A percentile compares a stretch with the other conserved stretches of the same genome.
Evolutionary conservation across 306 rosid species (phyloP).

Genomic region (Nissolia schottii): DNA sequence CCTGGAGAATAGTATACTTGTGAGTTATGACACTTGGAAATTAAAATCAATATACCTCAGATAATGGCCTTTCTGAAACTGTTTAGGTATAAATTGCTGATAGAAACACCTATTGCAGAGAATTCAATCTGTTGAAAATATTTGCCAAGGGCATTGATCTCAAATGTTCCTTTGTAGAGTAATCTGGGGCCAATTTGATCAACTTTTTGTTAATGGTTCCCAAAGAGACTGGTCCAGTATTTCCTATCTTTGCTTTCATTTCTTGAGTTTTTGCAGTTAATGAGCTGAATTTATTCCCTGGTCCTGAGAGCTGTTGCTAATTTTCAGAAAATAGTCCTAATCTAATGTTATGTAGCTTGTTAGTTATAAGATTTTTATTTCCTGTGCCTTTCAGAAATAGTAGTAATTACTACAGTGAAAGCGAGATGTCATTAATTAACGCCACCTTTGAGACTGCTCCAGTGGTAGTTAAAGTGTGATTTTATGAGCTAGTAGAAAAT

Average conservation of each 20-base stretch:
- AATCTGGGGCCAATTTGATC: neutral
- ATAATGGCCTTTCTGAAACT: neutral
- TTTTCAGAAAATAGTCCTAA: neutral
- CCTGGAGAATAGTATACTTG: neutral
- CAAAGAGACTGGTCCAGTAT: neutral
- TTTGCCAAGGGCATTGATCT: neutral
- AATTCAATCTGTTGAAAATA: neutral
- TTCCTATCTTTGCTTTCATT: neutral
- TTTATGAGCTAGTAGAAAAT: too few relatives aligned
- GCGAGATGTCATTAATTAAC: neutral
- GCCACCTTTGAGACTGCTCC: slow-evolving; percentile 9
- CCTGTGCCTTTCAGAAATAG: neutral
- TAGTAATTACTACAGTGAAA: neutral
- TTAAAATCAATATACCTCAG: neutral
- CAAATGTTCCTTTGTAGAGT: neutral
- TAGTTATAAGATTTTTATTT: neutral
- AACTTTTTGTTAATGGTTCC: neutral
- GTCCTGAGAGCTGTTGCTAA: neutral
- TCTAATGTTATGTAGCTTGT: neutral
- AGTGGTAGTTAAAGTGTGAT: slow-evolving; percentile 1
- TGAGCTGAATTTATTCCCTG: neutral
- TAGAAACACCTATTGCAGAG: neutral
- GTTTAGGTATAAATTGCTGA: neutral
- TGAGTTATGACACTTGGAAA: neutral
- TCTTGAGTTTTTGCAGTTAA: neutral